Percentiles rank a stretch among this genome's conserved stretches.
These are phyloP conservation scores for Bacidia rubella DNA, from an alignment of 495 filamentous ascomycete genomes.

Conservation along the genomic window DNA sequence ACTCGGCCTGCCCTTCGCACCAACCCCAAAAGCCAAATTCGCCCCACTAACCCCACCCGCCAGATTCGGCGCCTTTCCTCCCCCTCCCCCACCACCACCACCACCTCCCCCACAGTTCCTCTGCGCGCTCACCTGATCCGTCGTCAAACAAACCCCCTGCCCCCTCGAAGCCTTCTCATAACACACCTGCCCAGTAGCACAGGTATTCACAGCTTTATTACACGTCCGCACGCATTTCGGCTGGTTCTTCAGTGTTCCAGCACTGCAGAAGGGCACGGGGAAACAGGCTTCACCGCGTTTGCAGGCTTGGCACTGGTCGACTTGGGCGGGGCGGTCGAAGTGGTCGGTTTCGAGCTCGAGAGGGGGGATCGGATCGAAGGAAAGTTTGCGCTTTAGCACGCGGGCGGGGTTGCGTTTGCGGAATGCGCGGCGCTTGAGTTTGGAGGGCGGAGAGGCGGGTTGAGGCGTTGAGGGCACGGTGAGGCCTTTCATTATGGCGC, in stretches of 20 bases:
- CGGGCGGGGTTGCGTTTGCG: not conserved
- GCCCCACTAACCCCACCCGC: no score
- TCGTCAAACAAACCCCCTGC: not conserved
- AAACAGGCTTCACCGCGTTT: not conserved
- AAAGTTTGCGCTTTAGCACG: not conserved
- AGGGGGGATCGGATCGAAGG: not conserved
- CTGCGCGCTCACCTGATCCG: not conserved
- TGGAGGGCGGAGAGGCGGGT: not conserved
- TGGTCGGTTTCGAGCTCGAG: not conserved
- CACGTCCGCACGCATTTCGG: not conserved
- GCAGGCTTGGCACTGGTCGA: not conserved
- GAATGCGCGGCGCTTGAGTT: not conserved
- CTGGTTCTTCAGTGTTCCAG: not conserved
- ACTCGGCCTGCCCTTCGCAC: not conserved
- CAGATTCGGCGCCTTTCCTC: not conserved
- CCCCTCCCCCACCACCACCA: not conserved
- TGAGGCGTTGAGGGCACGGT: not conserved
- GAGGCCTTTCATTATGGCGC: slow-evolving; percentile 9
- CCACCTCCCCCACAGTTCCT: not conserved
- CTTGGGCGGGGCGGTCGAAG: not conserved
- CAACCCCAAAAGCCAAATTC: not conserved
- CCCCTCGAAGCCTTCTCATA: not conserved
- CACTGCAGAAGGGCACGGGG: not conserved
- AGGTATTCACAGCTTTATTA: not conserved
- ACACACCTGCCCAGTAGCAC: not conserved